phyloP scores from a whole-genome alignment of 1,284 basidiomycete species.

The Inonotus obliquus region DNA sequence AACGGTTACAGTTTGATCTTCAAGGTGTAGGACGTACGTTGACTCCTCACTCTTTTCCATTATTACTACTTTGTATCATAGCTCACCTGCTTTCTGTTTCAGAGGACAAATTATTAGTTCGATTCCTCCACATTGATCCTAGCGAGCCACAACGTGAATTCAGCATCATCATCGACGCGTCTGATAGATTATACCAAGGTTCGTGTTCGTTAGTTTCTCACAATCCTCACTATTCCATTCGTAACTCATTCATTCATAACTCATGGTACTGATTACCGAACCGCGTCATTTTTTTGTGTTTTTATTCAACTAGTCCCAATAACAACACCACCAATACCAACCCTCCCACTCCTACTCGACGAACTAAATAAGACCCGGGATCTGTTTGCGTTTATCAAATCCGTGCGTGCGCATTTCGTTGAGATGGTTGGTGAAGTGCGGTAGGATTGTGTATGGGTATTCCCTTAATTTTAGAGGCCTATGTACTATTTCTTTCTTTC shows the following conservation, averaged over 20 bases:
- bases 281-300: no score
- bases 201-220: conserved; percentile 19
- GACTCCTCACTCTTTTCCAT: not conserved
- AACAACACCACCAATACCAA: conserved; percentile 58
- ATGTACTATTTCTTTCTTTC: not conserved
- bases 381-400: conserved; percentile 57
- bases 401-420: conserved; percentile 44
- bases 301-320: conserved; percentile 49
- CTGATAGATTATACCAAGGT: conserved; percentile 63
- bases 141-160: conserved; percentile 58
- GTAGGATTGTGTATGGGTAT: not conserved
- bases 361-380: conserved; percentile 59
- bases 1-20: conserved; percentile 56
- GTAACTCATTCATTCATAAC: not conserved
- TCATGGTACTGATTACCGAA: no score
- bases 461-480: not conserved
- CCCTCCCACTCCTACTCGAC: conserved; percentile 58
- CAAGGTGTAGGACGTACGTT: conserved; percentile 64
- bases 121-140: conserved; percentile 65
- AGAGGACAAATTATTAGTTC: conserved; percentile 66
- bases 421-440: conserved; percentile 10
- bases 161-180: conserved; percentile 72
- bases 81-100: not conserved
- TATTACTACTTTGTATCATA: not conserved
- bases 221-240: no score